A percentile compares a stretch with the other conserved stretches of the same genome.
Evolutionary conservation across 257 asterid species (phyloP).

Genomic region (Rauvolfia tetraphylla): DNA sequence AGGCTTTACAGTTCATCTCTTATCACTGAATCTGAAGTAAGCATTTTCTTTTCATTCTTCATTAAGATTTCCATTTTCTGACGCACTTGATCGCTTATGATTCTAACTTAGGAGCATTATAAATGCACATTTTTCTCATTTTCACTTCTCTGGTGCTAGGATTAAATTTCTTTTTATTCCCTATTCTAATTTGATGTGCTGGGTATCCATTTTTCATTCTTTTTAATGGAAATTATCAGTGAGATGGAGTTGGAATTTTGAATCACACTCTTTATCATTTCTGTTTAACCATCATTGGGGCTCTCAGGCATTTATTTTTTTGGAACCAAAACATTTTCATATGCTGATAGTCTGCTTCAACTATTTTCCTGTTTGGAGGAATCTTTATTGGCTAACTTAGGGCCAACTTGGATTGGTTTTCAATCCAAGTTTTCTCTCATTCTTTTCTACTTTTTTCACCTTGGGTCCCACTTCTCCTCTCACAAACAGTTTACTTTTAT

Average conservation of each 20-base stretch:
- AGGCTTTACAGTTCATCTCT: constrained; percentile 94
- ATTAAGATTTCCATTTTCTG: not conserved
- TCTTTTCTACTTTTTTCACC: not conserved
- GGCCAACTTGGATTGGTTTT: too few relatives aligned
- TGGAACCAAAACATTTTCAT: too few relatives aligned
- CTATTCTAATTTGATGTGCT: not conserved
- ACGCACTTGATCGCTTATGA: not conserved
- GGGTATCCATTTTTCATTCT: not conserved
- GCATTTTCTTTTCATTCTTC: not conserved
- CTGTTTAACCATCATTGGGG: not conserved
- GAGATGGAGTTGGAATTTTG: not conserved
- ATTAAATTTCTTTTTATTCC: not conserved
- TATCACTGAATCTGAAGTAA: constrained; percentile 92
- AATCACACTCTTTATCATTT: not conserved
- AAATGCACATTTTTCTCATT: not conserved
- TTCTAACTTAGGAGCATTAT: not conserved
- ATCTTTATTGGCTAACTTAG: not conserved
- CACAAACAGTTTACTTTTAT: too few relatives aligned
- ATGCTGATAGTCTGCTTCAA: not conserved
- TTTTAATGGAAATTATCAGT: not conserved
- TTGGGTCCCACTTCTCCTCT: too few relatives aligned
- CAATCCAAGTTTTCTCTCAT: not conserved
- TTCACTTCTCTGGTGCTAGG: not conserved
- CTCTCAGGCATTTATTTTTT: not conserved
- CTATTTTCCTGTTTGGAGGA: not conserved